phyloP scores from a whole-genome alignment of 257 asterid genomes.

The Nicotiana undulata region DNA sequence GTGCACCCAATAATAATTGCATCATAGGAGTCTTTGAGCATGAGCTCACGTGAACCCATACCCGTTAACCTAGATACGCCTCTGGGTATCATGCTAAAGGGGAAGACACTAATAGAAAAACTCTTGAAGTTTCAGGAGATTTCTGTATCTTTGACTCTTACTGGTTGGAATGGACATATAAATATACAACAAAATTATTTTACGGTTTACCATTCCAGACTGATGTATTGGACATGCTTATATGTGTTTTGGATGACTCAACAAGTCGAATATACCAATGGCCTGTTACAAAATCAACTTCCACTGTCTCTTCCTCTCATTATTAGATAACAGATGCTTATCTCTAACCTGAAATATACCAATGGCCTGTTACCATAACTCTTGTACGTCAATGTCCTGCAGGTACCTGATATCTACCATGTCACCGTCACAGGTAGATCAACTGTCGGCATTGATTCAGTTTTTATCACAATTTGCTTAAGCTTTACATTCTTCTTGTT shows the following conservation, averaged over 20 bases:
- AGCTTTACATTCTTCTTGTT: background rate
- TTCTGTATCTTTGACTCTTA: background rate
- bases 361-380: background rate
- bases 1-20: no score
- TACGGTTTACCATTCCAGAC: background rate
- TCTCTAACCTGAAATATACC: background rate
- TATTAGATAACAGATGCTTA: background rate
- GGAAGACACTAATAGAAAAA: background rate
- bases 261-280: background rate
- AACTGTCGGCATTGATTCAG: background rate
- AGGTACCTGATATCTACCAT: slow-evolving; percentile 66
- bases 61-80: no score
- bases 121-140: background rate
- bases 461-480: background rate
- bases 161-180: background rate
- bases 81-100: background rate
- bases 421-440: slow-evolving; percentile 79
- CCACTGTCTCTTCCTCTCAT: background rate
- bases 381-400: slow-evolving; percentile 21
- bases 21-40: no score
- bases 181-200: background rate
- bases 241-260: background rate
- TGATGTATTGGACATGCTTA: background rate
- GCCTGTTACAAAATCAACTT: background rate
- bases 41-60: no score